phyloP scores from a whole-genome alignment of 805 yeast species.

The Candida silvicultrix region DNA sequence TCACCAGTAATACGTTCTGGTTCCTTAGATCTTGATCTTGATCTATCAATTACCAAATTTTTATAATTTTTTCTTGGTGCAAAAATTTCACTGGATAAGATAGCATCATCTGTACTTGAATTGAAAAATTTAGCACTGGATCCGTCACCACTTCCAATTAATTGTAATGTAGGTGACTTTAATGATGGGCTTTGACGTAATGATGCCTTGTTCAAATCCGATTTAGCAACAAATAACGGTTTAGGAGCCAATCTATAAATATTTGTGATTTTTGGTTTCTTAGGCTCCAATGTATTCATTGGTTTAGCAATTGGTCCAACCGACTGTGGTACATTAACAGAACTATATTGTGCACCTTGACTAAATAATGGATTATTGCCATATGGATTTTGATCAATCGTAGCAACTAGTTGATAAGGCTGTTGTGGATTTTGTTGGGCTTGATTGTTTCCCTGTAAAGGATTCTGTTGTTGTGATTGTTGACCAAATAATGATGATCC shows the following conservation, averaged over 20 bases:
- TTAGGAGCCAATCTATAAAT: conserved; percentile 64
- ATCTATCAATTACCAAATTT: conserved; percentile 46
- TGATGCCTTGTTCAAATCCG: conserved; percentile 1
- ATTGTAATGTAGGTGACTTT: conserved; percentile 1
- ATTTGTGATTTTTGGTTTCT: conserved; percentile 50
- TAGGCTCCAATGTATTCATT: conserved; percentile 38
- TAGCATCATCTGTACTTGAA: conserved; percentile 55
- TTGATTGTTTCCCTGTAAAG: conserved; percentile 14
- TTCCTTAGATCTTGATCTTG: conserved; percentile 1
- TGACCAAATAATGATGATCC: neutral
- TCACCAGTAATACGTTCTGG: neutral
- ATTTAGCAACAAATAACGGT: conserved; percentile 37
- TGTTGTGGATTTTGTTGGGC: conserved; percentile 16
- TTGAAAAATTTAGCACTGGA: conserved; percentile 28
- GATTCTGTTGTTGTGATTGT: conserved; percentile 1
- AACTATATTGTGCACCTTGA: conserved; percentile 27
- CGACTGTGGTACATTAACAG: conserved; percentile 29
- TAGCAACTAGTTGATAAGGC: conserved; percentile 20
- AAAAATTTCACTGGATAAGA: conserved; percentile 65
- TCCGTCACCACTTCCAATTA: conserved; percentile 1
- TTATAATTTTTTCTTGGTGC: conserved; percentile 53
- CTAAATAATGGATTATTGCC: conserved; percentile 69
- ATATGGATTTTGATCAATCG: conserved; percentile 58
- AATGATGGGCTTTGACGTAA: neutral
- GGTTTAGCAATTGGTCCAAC: conserved; percentile 43